Evolutionary conservation across 2,329 filamentous ascomycete species (phyloP), one percentile per base, ranked within the genome.

Genomic region (Neocatenulostroma microsporum): DNA sequence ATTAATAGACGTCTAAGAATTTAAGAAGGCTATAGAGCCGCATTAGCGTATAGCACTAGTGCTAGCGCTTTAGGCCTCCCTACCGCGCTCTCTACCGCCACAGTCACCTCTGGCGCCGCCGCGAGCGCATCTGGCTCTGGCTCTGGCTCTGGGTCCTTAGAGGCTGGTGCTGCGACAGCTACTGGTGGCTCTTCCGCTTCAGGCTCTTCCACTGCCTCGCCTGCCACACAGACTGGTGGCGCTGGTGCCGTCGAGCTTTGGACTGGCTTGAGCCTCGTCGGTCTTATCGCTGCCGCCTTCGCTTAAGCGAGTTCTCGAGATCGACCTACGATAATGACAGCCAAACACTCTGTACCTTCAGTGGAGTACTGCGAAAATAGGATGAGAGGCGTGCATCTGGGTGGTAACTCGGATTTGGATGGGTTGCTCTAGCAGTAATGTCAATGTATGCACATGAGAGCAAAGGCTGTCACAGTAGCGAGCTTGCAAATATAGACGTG

Each of bases 201-300:
- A 11, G 21, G 28, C 15, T 15, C 41, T 10, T 27, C 28, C 32
- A 30, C 21, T 18, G 30, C 32, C 15, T 20, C 31, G 38, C 40
- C 15, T 30, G 44, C 38, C 23, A 38, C n/a, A 20, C 40, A 31
- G 36, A 41, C 42, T 17, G 35, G 40, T 31, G 35, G 34, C 14
- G 34, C 34, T 5, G 17, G 12, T n/a, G 21, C 13, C 5, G 12
- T 37, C 14, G 11, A 30, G 19, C 8, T 37, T 3, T 13, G 18
- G 9, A 30, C 34, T n/a, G 34, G 34, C 28, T 30, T 43, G 20
- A 46, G 40, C 21, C 20, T 43, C 14, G 34, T 44, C 31, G 45
- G 36, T 20, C 36, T 41, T 20, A 36, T 44, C 17, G 36, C 46
- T 17, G 47, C 45, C 25, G 35, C 44, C 32, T 39, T 49, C 21